A percentile compares a stretch with the other conserved stretches of the same genome.
These are phyloP conservation scores for Leccinum disarticulatum DNA, from an alignment of 768 basidiomycete genomes.

Conservation along the genomic window DNA sequence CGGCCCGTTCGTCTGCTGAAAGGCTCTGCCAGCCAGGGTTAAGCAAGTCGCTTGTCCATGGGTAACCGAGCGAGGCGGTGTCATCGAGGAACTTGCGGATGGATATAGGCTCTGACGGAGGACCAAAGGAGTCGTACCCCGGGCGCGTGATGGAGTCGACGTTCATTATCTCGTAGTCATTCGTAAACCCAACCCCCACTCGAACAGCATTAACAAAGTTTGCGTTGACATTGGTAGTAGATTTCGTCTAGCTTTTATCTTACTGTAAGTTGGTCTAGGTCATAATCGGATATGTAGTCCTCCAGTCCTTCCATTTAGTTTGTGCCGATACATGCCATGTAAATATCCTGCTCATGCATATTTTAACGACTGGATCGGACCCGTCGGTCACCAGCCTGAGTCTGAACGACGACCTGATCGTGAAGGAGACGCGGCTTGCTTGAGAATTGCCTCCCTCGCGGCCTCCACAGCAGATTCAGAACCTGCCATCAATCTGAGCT, in stretches of 20 bases:
- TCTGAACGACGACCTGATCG: conserved; percentile 22
- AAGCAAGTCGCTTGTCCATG: conserved; percentile 10
- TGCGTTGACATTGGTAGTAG: no score
- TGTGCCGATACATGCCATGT: conserved; percentile 28
- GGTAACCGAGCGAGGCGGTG: conserved; percentile 19
- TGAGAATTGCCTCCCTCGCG: conserved; percentile 79
- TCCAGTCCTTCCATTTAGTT: conserved; percentile 14
- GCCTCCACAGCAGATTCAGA: conserved; percentile 62
- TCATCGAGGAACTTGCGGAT: conserved; percentile 45
- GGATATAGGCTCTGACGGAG: conserved; percentile 56
- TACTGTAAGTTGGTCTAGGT: no score
- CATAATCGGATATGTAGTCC: no score
- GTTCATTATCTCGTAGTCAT: conserved; percentile 11
- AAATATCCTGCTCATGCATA: conserved; percentile 17
- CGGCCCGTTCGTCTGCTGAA: conserved; percentile 27
- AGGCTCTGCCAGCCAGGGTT: conserved; percentile 25
- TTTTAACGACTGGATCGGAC: neutral
- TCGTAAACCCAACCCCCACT: no score
- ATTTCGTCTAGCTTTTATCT: no score
- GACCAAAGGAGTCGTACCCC: conserved; percentile 57
- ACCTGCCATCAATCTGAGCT: conserved; percentile 42
- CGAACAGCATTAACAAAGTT: no score
- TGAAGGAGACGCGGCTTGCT: conserved; percentile 43
- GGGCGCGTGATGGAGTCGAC: conserved; percentile 24
- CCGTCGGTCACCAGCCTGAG: conserved; percentile 4